A percentile compares a stretch with the other conserved stretches of the same genome.
Conservation (phyloP, 306 rosid species). For the Luffa aegyptiaca region DNA sequence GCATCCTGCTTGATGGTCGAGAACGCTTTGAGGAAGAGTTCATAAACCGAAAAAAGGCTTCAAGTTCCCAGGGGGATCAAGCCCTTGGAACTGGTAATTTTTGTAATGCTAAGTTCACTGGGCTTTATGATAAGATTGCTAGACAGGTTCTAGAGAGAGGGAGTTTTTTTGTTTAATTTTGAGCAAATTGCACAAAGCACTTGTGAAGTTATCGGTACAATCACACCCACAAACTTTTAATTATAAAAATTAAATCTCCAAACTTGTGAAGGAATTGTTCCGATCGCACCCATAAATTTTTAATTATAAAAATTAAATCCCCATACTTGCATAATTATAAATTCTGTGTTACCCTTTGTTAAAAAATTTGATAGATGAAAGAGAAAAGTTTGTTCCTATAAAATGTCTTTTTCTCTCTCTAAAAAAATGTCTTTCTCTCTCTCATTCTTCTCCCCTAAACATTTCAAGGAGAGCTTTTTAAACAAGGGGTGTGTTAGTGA, state of each 20-base stretch:
- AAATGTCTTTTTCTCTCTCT: not conserved
- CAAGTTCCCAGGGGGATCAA: constrained; percentile 28
- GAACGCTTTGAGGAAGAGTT: constrained; percentile 97
- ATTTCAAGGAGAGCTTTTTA: too few species aligned
- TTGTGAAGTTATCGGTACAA: not conserved
- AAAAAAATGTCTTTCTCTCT: not conserved
- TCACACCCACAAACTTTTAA: not conserved
- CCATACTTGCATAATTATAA: not conserved
- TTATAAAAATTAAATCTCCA: too few species aligned
- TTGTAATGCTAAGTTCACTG: not conserved
- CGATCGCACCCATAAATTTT: too few species aligned
- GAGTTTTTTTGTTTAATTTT: not conserved
- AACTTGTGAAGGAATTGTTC: not conserved
- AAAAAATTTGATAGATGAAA: not conserved
- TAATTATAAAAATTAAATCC: not conserved
- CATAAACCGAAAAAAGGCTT: constrained; percentile 36
- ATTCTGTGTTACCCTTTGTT: not conserved
- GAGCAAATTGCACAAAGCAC: not conserved
- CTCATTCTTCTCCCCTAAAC: not conserved
- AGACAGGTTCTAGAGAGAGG: not conserved
- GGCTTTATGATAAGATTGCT: not conserved
- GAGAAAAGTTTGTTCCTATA: not conserved
- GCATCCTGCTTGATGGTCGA: constrained; percentile 91
- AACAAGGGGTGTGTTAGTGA: too few species aligned
- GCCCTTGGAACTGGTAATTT: constrained; percentile 40